Evolutionary conservation across 2,329 filamentous ascomycete genomes (phyloP).

Genomic region (Botrytis squamosa): DNA sequence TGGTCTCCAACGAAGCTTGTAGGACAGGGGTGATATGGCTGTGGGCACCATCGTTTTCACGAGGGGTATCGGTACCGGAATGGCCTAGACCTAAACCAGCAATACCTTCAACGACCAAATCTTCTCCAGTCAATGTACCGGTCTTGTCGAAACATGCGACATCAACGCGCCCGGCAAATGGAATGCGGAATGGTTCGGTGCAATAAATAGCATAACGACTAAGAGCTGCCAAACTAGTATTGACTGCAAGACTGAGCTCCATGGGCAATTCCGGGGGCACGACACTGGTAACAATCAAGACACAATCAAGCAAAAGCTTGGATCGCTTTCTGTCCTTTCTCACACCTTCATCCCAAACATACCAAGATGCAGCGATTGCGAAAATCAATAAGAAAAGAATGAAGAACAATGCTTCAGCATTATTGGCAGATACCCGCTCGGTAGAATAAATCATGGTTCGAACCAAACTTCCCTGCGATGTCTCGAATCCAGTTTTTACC

Average conservation of each 20-base stretch:
- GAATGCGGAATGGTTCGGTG: slow-evolving; percentile 97
- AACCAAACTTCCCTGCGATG: slow-evolving; percentile 94
- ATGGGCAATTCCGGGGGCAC: slow-evolving; percentile 98
- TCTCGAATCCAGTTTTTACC: slow-evolving; percentile 97
- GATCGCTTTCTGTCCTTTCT: slow-evolving; percentile 92
- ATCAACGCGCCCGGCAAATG: slow-evolving; percentile 91
- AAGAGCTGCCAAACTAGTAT: slow-evolving; percentile 91
- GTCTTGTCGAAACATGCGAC: slow-evolving; percentile 99
- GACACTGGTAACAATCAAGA: slow-evolving; percentile 96
- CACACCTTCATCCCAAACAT: slow-evolving; percentile 97
- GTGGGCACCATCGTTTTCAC: slow-evolving; percentile 78
- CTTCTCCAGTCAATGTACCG: slow-evolving; percentile 92
- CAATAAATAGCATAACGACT: slow-evolving; percentile 98
- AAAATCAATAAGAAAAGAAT: slow-evolving; percentile 96
- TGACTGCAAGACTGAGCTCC: slow-evolving; percentile 96
- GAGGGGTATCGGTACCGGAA: slow-evolving; percentile 59
- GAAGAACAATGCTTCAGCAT: slow-evolving; percentile 92
- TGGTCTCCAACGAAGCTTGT: slow-evolving; percentile 75
- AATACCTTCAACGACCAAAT: slow-evolving; percentile 94
- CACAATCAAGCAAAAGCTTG: slow-evolving; percentile 93
- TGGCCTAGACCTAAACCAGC: slow-evolving; percentile 79
- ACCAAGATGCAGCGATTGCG: slow-evolving; percentile 96
- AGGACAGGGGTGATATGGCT: slow-evolving; percentile 71
- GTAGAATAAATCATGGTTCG: slow-evolving; percentile 99
- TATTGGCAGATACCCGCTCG: slow-evolving; percentile 97